Evolutionary conservation across 495 filamentous ascomycete species (phyloP), one percentile per base, ranked within the genome.

Genomic region (Penicillium waksmanii): DNA sequence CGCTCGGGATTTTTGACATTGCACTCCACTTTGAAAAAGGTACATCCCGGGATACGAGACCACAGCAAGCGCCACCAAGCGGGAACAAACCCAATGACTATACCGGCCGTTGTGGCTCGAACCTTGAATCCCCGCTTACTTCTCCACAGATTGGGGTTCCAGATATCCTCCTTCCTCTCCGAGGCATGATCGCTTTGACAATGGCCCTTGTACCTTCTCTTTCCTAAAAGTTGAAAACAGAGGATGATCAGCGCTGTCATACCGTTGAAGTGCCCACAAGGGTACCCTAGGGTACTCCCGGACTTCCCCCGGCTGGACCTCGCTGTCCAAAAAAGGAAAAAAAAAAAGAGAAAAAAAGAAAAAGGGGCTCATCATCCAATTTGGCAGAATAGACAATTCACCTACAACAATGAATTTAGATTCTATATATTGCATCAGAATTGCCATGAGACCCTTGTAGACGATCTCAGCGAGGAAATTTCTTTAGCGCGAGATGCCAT

Each of bases 211-310:
- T 19, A 13, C 21, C 38, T 27, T 19, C 2, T 23, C 5, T 46
- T 15, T 5, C n/a, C 17, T 18, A 19, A 7, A 27, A 6, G 23
- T 23, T 9, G 10, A 23, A 36, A 9, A 27, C 7, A 12, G 31
- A 49, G 27, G 38, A 33, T 48, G 60, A 62, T 62, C 60, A 15
- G 42, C 60, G 46, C 50, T 62, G 60, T 55, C 55, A 62, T 50
- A 43, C 25, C 40, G 25, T 48, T 31, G 27, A 35, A 19, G 15
- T 46, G 25, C 27, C 47, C 47, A 35, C 34, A 17, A 42, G 27
- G 35, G 12, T 23, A 27, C 15, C 19, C 42, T 21, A 42, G 27
- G 35, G 7, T 34, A 27, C n/a, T 34, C 42, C 31, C 44, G 23
- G 51, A 11, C n/a, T 53, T 61, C 47, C 50, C 51, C 38, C 18